Conservation (phyloP, 78 protist genomes). For the Dictyostelium purpureum region DNA sequence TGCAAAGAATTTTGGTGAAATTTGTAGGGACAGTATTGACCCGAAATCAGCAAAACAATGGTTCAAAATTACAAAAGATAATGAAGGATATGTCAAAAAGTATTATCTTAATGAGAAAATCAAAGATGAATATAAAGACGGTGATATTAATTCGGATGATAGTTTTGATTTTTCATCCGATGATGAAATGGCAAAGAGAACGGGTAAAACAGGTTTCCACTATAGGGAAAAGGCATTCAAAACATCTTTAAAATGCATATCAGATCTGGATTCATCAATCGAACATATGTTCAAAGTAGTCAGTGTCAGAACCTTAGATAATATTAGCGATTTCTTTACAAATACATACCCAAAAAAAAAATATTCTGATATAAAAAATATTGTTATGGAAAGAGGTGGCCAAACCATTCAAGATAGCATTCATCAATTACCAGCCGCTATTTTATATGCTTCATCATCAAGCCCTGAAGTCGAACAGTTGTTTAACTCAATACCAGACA, state of each 20-base stretch:
- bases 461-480: slow-evolving; percentile 17
- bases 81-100: not conserved
- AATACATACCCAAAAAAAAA: not conserved
- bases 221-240: not conserved
- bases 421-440: not conserved
- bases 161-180: no score
- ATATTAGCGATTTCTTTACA: not conserved
- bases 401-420: not conserved
- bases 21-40: no score
- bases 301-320: not conserved
- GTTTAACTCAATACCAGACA: not conserved
- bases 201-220: not conserved
- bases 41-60: no score
- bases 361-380: not conserved
- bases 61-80: not conserved
- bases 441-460: slow-evolving; percentile 12
- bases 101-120: not conserved
- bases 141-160: no score
- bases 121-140: no score
- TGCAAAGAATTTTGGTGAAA: no score
- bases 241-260: not conserved
- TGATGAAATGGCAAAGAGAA: not conserved
- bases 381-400: not conserved
- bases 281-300: not conserved
- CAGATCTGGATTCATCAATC: not conserved